Percentiles rank a stretch among this genome's conserved stretches.
Evolutionary conservation across 2,329 filamentous ascomycete species (phyloP).

Genomic region (Talaromyces sp.): DNA sequence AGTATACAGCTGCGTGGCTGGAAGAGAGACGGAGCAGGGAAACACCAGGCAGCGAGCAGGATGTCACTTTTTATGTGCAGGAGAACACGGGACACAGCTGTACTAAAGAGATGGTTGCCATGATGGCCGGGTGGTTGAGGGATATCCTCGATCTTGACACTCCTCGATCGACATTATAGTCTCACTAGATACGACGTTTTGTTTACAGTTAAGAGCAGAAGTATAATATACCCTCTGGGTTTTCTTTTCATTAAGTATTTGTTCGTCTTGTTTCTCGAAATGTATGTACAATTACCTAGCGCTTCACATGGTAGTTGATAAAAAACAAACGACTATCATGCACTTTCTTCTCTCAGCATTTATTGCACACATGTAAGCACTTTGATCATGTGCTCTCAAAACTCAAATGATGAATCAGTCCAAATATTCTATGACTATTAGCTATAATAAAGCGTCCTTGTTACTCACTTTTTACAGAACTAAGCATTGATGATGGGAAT

Average conservation of each 20-base stretch:
- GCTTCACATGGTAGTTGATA: neutral
- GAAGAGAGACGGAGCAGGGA: neutral
- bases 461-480: neutral
- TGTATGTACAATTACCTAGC: too few relatives aligned
- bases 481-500: conserved; percentile 25
- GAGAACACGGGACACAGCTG: conserved; percentile 3
- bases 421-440: neutral
- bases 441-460: neutral
- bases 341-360: neutral
- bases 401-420: neutral
- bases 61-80: neutral
- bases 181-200: too few relatives aligned
- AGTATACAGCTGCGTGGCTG: conserved; percentile 1
- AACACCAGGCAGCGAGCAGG: neutral
- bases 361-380: neutral
- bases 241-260: too few relatives aligned
- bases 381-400: neutral
- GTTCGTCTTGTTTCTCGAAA: too few relatives aligned
- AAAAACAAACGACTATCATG: neutral
- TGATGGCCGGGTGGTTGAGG: neutral
- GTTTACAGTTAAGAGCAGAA: too few relatives aligned
- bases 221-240: too few relatives aligned
- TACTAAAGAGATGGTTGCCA: conserved; percentile 1
- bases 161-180: neutral
- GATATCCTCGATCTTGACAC: neutral